Evolutionary conservation across 176 grass and related monocot genomes (phyloP).

Genomic region (Aegilops longissima): DNA sequence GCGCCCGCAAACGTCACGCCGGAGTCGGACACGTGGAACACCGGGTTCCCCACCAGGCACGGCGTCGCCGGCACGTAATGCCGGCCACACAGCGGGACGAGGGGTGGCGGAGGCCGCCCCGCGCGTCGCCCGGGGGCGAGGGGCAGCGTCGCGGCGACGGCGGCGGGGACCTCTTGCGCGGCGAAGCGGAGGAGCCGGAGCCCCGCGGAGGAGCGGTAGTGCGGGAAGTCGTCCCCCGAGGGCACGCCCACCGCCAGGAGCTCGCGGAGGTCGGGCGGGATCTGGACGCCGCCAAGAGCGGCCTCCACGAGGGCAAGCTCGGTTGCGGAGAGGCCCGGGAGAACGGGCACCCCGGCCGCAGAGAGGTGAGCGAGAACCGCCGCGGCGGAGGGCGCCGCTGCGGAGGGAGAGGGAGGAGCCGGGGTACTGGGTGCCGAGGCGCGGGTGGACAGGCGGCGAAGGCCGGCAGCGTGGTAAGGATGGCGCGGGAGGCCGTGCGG

Average conservation of each 20-base stretch:
- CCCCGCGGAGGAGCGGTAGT: constrained; percentile 45
- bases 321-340: constrained; percentile 58
- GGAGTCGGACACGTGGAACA: constrained; percentile 67
- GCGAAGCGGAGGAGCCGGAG: constrained; percentile 49
- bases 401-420: constrained; percentile 19
- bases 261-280: constrained; percentile 66
- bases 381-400: constrained; percentile 26
- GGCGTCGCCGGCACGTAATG: constrained; percentile 64
- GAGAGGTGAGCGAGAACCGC: constrained; percentile 56
- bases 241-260: constrained; percentile 64
- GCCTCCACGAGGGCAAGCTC: constrained; percentile 60
- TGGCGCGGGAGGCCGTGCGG: constrained; percentile 42
- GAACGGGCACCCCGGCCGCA: constrained; percentile 35
- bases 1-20: constrained; percentile 57
- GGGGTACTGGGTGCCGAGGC: constrained; percentile 51
- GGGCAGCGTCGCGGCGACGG: constrained; percentile 31
- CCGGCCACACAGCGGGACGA: constrained; percentile 47
- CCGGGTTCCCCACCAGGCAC: constrained; percentile 66
- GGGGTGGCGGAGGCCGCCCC: constrained; percentile 22
- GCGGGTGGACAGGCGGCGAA: constrained; percentile 70
- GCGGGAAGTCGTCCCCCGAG: constrained; percentile 49
- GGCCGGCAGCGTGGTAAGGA: constrained; percentile 45
- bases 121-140: constrained; percentile 22
- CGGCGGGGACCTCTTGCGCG: constrained; percentile 38
- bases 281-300: constrained; percentile 49